Evolutionary conservation across 805 yeast genomes (phyloP), one percentile per base, ranked within the genome.

Genomic region (Komagataella phaffii): DNA sequence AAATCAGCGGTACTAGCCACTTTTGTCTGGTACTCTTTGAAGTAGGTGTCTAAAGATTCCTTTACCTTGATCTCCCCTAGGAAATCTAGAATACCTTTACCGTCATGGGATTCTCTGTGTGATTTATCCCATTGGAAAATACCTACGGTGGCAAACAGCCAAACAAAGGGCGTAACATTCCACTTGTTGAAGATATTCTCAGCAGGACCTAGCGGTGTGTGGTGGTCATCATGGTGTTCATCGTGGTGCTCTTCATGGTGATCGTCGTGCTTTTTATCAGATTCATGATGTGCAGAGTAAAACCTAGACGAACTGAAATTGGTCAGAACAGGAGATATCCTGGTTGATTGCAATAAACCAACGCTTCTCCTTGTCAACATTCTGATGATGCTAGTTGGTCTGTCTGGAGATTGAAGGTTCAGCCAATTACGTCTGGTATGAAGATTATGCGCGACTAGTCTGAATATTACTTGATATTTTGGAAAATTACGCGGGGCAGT

Each of bases 61-160:
- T 24, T n/a, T 14, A 50, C 24, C 17, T 49, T 49, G 30, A 49
- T 21, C n/a, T 18, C 23, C 14, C 44, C 17, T 21, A 50, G 46
- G 17, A 24, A n/a, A 43, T 17, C n/a, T 17, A 46, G 17, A 36
- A 54, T 45, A 4, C 53, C 48, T n/a, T 48, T 24, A 2, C 55
- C 55, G 17, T 48, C 56, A 47, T 74, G 74, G 59, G 69, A 71
- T 57, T 69, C 75, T 61, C 72, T 69, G 45, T 72, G 75, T 52
- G 73, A 69, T 63, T 72, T 75, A 59, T 76, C 75, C 54, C 65
- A 70, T 61, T 71, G 70, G 63, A 72, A 73, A 54, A 73, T 69
- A 64, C 76, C 70, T 57, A 71, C 70, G 44, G 74, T 66, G 12
- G 49, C 54, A 40, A 44, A 18, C 14, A 50, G 10, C 12, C 46